Base-by-base conservation (phyloP, 768 basidiomycete species). In the Phylloporus scabripes region DNA sequence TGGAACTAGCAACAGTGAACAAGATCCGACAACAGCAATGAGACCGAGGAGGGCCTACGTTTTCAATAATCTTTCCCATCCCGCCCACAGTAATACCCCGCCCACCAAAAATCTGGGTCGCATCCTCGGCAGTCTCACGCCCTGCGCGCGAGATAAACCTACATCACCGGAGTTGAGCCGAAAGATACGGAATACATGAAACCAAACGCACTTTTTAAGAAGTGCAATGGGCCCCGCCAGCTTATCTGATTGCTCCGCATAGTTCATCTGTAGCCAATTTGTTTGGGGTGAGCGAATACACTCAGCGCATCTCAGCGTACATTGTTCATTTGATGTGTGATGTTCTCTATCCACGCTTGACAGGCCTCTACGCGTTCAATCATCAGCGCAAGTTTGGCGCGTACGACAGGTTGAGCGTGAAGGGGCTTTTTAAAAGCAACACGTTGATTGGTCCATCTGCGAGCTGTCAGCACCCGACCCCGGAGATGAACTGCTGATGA, bases 281-380 rank as follows among this genome's bases (percentile, higher is more conserved):
- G 15, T 51, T 26, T 31, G 12, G 5, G 29, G 12, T 31, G 29
- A 31, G 12, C 5, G 12, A 31, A 26, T 36, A 2, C 8, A 42
- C 10, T 14, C 24, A 38, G 39, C 26, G 11, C 26, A 46, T 26
- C 2, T 17, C 34, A 20, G 65, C 75, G 29, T 47, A 89, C 87
- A 60, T 91, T 83, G 63, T 86, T 90, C 92, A 95, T 94, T 65
- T 96, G 92, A 63, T 85, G 81, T 2, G 92, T 96, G 46, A 96
- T 73, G 18, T 74, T 78, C 73, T 98, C 94, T 10, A 93, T 78
- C 92, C 92, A 96, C 42, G 82, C 82, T 61, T 95, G 93, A 52
- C 74, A 82, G 17, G 76, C 78, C 70, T 98, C 93, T 36, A 93
- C 79, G 34, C 91, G 84, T 49, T 88, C 83, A 42, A 97, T 93